A percentile compares a stretch with the other conserved stretches of the same genome.
phyloP scores from a whole-genome alignment of 805 yeast species.

The Candida incommunis region DNA sequence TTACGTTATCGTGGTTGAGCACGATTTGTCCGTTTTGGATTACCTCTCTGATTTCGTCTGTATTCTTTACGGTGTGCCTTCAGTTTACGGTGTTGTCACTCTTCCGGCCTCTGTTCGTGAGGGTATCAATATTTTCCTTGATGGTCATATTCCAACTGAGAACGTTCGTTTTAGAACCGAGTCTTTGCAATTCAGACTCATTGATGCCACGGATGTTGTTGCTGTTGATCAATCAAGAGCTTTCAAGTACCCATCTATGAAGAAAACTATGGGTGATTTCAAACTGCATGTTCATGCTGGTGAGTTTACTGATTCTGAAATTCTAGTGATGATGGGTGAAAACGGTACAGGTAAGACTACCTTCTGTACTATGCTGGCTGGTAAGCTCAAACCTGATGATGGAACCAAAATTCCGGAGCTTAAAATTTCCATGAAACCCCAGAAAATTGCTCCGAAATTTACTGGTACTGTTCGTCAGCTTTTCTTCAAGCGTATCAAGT shows the following conservation, averaged over 20 bases:
- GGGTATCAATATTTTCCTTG: constrained; percentile 96
- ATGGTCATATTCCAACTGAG: constrained; percentile 95
- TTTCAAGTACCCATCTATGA: constrained; percentile 67
- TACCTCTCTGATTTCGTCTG: constrained; percentile 94
- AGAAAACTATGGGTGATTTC: constrained; percentile 94
- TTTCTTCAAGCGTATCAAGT: constrained; percentile 92
- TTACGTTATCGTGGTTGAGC: constrained; percentile 95
- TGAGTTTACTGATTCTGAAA: constrained; percentile 90
- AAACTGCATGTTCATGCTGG: constrained; percentile 69
- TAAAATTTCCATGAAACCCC: constrained; percentile 96
- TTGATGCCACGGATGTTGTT: constrained; percentile 74
- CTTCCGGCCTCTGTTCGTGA: constrained; percentile 95
- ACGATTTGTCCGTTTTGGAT: constrained; percentile 94
- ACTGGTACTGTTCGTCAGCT: constrained; percentile 97
- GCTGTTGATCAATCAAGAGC: constrained; percentile 67
- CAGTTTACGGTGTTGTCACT: constrained; percentile 97
- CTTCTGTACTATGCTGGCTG: constrained; percentile 88
- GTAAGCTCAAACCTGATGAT: constrained; percentile 77
- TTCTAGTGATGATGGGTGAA: constrained; percentile 98
- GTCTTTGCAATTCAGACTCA: constrained; percentile 81
- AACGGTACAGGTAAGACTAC: constrained; percentile 99
- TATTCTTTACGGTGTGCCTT: constrained; percentile 94
- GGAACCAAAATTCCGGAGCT: constrained; percentile 70
- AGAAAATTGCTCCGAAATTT: constrained; percentile 97
- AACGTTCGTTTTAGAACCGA: constrained; percentile 95